Evolutionary conservation across 2,329 filamentous ascomycete genomes (phyloP), one percentile per base, ranked within the genome.

Genomic region (Phialophora verrucosa): DNA sequence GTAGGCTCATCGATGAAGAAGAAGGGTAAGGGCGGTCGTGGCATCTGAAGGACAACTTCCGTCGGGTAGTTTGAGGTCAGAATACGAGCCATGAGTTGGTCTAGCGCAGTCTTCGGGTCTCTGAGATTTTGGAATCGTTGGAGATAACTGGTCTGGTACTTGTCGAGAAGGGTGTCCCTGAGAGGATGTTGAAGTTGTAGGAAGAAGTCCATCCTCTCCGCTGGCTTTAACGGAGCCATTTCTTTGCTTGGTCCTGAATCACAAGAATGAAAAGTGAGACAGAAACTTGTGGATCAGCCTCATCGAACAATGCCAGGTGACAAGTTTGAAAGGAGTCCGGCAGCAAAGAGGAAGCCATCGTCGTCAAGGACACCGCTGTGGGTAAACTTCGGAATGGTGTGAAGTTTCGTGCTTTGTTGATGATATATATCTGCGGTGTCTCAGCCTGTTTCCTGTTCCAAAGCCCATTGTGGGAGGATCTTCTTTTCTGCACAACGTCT

Each of bases 1-100:
- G 42, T 29, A 35, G 2, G 11, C 27, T 59, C 47, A 23, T 49
- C 57, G 42, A 59, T 31, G 38, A 59, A 59, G 38, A 47, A 59
- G 57, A 59, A 20, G 11, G 57, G 42, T 14, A 49, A 14, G 8
- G 25, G 17, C 14, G 10, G 12, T 14, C 6, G n/a, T 32, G 23
- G 29, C 31, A 10, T 47, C 10, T 59, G 57, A 20, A 27, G 50
- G 31, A 47, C n/a, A 17, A 50, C 44, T 27, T 23, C 49, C 14
- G 49, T 23, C 20, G 49, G 20, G 20, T 51, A 25, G 49, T 51
- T 27, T 12, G 20, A 29, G 49, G 20, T 25, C 10, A 51, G 14
- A 27, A 51, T 44, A 7, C 38, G 25, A 27, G 49, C 49, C 49
- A 51, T 51, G 23, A 51, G 20, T 44, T 44, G 38, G 38, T 44